Conservation (phyloP, 2,329 filamentous ascomycete species). For the Colletotrichum caudatum region DNA sequence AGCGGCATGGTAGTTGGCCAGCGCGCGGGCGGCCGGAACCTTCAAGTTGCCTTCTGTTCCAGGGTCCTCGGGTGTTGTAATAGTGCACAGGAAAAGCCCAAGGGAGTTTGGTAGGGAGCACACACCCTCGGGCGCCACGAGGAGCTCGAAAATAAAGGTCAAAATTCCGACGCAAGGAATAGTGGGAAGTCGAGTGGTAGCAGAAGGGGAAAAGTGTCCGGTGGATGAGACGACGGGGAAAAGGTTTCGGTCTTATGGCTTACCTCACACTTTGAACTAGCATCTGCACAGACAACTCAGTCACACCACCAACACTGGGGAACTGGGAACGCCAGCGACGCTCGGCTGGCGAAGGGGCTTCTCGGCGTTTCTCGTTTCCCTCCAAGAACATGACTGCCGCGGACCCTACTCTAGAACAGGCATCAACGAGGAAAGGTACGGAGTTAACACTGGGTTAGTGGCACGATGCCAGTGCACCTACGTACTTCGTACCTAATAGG, state of each 20-base stretch:
- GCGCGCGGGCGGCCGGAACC: not conserved
- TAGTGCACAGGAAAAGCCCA: not conserved
- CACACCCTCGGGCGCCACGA: slow-evolving; percentile 22
- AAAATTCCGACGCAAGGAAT: not conserved
- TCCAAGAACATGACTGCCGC: not conserved
- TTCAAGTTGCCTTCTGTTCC: slow-evolving; percentile 1
- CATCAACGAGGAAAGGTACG: slow-evolving; percentile 22
- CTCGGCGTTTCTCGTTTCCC: not conserved
- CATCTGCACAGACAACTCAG: slow-evolving; percentile 28
- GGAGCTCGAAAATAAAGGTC: slow-evolving; percentile 3
- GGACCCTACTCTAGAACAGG: not conserved
- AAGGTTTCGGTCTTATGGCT: slow-evolving; percentile 33
- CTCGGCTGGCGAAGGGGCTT: not conserved
- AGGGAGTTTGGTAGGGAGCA: slow-evolving; percentile 3
- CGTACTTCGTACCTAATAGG: slow-evolving; percentile 21
- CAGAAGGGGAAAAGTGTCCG: not conserved
- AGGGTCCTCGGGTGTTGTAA: slow-evolving; percentile 31
- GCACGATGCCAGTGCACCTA: not conserved
- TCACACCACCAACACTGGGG: not conserved
- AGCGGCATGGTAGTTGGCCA: slow-evolving; percentile 26
- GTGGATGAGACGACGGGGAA: slow-evolving; percentile 31
- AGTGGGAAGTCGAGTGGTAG: not conserved
- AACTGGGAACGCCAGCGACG: slow-evolving; percentile 15
- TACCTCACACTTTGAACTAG: slow-evolving; percentile 12
- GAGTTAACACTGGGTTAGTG: slow-evolving; percentile 30